These are phyloP conservation scores for Lindgomyces ingoldianus DNA, from an alignment of 495 filamentous ascomycete genomes.

Conservation along the genomic window DNA sequence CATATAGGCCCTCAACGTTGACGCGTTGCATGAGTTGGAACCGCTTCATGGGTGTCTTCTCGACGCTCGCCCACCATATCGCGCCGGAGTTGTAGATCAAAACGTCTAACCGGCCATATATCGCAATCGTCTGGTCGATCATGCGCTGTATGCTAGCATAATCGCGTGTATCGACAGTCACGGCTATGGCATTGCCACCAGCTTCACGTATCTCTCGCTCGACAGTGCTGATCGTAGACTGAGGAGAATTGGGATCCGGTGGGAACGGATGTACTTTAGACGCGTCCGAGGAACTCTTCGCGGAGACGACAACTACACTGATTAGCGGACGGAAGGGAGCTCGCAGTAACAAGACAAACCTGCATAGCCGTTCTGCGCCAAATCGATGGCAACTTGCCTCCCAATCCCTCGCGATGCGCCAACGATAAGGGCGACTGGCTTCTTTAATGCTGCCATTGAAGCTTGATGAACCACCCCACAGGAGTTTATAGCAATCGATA, in stretches of 20 bases:
- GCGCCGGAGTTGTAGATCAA: conserved; percentile 83
- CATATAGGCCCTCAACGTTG: conserved; percentile 76
- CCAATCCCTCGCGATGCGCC: conserved; percentile 79
- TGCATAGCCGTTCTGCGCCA: conserved; percentile 69
- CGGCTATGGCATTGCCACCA: conserved; percentile 64
- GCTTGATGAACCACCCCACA: neutral
- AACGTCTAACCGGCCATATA: conserved; percentile 68
- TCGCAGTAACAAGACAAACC: conserved; percentile 49
- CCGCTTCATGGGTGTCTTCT: conserved; percentile 71
- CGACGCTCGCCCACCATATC: conserved; percentile 81
- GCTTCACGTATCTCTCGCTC: conserved; percentile 72
- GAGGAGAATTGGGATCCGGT: conserved; percentile 75
- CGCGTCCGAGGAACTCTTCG: conserved; percentile 74
- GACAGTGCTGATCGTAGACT: conserved; percentile 83
- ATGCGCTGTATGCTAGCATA: conserved; percentile 62
- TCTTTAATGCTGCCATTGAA: conserved; percentile 35
- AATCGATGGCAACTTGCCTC: conserved; percentile 73
- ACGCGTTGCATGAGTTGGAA: conserved; percentile 82
- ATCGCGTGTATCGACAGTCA: conserved; percentile 71
- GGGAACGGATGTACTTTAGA: conserved; percentile 62
- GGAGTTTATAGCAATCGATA: neutral
- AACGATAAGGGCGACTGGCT: conserved; percentile 66
- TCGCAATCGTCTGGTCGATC: conserved; percentile 59
- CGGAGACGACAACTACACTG: conserved; percentile 69
- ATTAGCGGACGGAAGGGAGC: neutral